phyloP scores from a whole-genome alignment of 31 red algal species.

The Asparagopsis taxiformis region DNA sequence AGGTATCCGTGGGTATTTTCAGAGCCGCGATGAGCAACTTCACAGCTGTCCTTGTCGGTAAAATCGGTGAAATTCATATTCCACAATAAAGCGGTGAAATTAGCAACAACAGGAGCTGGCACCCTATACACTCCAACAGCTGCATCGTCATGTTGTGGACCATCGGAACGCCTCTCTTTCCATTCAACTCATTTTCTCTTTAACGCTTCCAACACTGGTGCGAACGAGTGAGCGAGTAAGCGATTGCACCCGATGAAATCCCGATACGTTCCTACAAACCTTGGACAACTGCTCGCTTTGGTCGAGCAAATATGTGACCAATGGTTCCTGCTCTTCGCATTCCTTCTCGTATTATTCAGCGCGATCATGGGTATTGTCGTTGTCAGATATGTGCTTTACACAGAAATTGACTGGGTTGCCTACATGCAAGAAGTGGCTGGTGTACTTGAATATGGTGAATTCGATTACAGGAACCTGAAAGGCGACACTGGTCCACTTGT shows the following conservation, averaged over 20 bases:
- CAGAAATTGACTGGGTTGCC: slow-evolving; percentile 81
- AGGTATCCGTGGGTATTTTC: too few species aligned
- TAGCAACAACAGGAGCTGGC: too few species aligned
- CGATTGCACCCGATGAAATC: neutral
- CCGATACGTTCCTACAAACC: neutral
- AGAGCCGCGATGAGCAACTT: too few species aligned
- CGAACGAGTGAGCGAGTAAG: too few species aligned
- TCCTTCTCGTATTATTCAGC: slow-evolving; percentile 18
- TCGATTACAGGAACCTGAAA: slow-evolving; percentile 56
- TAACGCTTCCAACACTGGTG: too few species aligned
- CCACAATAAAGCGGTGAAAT: too few species aligned
- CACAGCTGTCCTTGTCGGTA: too few species aligned
- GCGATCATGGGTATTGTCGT: slow-evolving; percentile 18
- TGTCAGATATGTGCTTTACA: slow-evolving; percentile 42
- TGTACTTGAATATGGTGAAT: slow-evolving; percentile 34
- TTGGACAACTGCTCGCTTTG: neutral
- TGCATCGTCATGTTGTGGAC: too few species aligned
- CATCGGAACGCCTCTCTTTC: too few species aligned
- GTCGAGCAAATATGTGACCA: neutral
- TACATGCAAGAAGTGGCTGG: slow-evolving; percentile 78
- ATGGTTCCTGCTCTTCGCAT: neutral
- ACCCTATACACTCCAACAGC: too few species aligned
- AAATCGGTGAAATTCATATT: too few species aligned
- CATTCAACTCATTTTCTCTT: too few species aligned
- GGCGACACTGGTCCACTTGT: slow-evolving; percentile 90